Evolutionary conservation across 2,329 filamentous ascomycete species (phyloP), one percentile per base, ranked within the genome.

Genomic region (Alternaria sp.): DNA sequence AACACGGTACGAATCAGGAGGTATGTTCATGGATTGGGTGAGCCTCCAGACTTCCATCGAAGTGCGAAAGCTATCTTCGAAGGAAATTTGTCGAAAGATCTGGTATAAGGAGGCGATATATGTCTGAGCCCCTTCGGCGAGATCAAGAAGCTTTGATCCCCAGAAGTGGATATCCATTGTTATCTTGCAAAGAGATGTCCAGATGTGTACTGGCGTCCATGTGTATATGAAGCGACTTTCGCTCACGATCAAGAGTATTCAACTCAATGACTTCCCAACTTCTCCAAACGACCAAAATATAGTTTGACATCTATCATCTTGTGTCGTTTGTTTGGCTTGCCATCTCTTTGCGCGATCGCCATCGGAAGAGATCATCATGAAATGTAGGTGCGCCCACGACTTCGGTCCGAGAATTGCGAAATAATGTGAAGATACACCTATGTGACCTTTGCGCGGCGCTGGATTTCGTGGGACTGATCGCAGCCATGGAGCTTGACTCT

Each of bases 361-460:
- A 6, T 12, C 37, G 15, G n/a, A 41, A 41, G 8, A 41, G 37
- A 41, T 41, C 37, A 41, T 41, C 37, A 41, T 41, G n/a, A 18
- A 0, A 0, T 41, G 9, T 0, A 11, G 0, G 37, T 41, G 37
- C 37, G 37, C 37, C 9, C 0, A 0, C 9, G 5, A 41, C 2
- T 18, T 41, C 37, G 37, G 37, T 41, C 37, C 37, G 37, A 41
- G n/a, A 11, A 6, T 18, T 3, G 37, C n/a, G n/a, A 41, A 11
- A 41, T 41, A 5, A 11, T 41, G n/a, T 18, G 37, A 11, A 41
- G 37, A 18, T 18, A 41, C n/a, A 11, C n/a, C 15, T 41, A 6
- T 41, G 37, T 41, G 37, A 18, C 37, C 9, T 41, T 18, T 41
- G 37, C 33, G 15, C 15, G 7, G 33, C 33, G 33, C 15, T 37